Conservation (phyloP, 2,329 filamentous ascomycete genomes). For the Aspergillus texensis region DNA sequence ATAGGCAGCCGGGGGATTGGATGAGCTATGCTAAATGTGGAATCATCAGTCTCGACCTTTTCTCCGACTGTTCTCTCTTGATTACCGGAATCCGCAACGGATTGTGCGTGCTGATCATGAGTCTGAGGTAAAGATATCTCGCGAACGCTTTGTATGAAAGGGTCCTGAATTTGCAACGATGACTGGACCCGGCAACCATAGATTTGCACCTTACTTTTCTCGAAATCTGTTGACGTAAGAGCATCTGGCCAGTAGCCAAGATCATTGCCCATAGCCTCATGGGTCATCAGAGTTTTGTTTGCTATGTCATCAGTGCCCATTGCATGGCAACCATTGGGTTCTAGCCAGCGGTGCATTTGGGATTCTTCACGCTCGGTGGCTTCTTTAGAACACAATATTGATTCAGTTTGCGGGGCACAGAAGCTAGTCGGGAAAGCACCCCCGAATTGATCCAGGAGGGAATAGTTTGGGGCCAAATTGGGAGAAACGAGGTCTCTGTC, state of each 20-base stretch:
- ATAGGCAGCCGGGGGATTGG: slow-evolving; percentile 13
- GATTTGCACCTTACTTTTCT: background rate
- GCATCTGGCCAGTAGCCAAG: slow-evolving; percentile 12
- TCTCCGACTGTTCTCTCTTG: background rate
- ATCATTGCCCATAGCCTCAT: slow-evolving; percentile 5
- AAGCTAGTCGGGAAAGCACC: background rate
- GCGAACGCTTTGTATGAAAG: background rate
- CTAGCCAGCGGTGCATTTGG: slow-evolving; percentile 10
- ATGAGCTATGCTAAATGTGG: slow-evolving; percentile 13
- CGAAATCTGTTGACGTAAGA: slow-evolving; percentile 8
- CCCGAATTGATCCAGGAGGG: slow-evolving; percentile 1
- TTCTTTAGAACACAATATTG: background rate
- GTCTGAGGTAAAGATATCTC: slow-evolving; percentile 1
- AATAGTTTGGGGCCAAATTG: slow-evolving; percentile 1
- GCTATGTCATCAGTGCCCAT: slow-evolving; percentile 4
- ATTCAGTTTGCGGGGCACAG: slow-evolving; percentile 6
- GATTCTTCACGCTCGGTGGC: slow-evolving; percentile 3
- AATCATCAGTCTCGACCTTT: background rate
- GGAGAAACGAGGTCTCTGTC: slow-evolving; percentile 11
- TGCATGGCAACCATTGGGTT: slow-evolving; percentile 2
- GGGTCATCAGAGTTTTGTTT: slow-evolving; percentile 9
- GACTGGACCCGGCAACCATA: slow-evolving; percentile 8
- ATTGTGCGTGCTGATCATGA: background rate
- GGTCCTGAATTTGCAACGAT: slow-evolving; percentile 6
- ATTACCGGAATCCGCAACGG: background rate